Percentiles rank a stretch among this genome's conserved stretches.
These are phyloP conservation scores for Maudiozyma barnettii DNA, from an alignment of 805 yeast genomes.

Conservation along the genomic window DNA sequence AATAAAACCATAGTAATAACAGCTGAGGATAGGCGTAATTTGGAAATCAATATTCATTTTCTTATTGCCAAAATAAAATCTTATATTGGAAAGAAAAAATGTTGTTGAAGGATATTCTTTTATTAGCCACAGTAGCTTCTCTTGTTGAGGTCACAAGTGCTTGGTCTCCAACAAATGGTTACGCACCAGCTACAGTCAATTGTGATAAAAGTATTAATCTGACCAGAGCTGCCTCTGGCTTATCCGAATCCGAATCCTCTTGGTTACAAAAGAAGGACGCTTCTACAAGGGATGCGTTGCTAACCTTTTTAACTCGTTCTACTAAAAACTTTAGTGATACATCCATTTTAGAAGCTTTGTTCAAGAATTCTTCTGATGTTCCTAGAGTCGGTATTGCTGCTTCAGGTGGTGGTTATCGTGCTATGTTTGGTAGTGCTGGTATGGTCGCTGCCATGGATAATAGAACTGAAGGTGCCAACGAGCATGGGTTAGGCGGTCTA, in stretches of 20 bases:
- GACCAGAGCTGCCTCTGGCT: constrained; percentile 36
- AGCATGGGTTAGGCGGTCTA: constrained; percentile 60
- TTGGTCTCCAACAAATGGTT: constrained; percentile 38
- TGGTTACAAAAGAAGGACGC: constrained; percentile 43
- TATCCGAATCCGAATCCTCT: constrained; percentile 37
- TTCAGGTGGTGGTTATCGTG: constrained; percentile 87
- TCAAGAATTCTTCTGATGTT: constrained; percentile 20
- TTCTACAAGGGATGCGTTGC: constrained; percentile 36
- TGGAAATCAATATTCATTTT: too few relatives aligned
- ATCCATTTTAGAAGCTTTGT: constrained; percentile 13
- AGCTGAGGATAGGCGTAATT: too few relatives aligned
- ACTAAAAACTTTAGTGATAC: constrained; percentile 16
- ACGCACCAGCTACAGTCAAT: constrained; percentile 48
- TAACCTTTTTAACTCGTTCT: constrained; percentile 37
- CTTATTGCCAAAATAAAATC: too few relatives aligned
- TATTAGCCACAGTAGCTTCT: background rate
- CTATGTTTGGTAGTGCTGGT: constrained; percentile 85
- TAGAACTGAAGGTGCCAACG: constrained; percentile 47
- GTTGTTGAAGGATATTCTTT: background rate
- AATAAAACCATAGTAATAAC: too few relatives aligned
- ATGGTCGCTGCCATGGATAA: constrained; percentile 73
- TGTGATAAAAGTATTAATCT: constrained; percentile 38
- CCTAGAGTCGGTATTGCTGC: constrained; percentile 50
- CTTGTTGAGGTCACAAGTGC: constrained; percentile 5
- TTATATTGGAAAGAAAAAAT: background rate